Evolutionary conservation across 2,329 filamentous ascomycete genomes (phyloP).

Genomic region (Ceratocystiopsis sp.): DNA sequence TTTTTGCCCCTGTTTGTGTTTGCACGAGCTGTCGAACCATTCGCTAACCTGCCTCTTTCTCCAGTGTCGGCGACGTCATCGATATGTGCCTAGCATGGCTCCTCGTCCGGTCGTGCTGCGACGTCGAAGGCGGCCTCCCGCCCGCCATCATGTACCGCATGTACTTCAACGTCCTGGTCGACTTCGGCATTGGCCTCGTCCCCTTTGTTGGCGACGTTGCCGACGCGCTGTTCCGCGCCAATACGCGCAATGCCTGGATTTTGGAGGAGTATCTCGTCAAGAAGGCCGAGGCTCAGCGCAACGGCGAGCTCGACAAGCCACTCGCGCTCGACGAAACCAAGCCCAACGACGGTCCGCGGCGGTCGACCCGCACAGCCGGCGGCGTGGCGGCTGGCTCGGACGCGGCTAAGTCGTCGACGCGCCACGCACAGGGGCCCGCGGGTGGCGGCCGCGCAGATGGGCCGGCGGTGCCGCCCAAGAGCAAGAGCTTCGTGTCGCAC

Average conservation of each 20-base stretch:
- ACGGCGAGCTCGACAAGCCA: conserved; percentile 1
- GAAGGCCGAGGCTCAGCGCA: conserved; percentile 40
- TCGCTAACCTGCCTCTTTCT: background rate
- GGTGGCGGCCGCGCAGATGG: no score
- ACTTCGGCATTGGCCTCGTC: conserved; percentile 57
- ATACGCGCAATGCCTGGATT: conserved; percentile 53
- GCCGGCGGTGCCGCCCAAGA: background rate
- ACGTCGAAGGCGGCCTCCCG: conserved; percentile 63
- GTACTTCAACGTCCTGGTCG: conserved; percentile 61
- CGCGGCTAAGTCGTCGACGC: no score
- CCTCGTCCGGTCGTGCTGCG: conserved; percentile 54
- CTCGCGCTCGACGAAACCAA: no score
- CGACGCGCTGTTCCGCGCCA: conserved; percentile 58
- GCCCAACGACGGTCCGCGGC: no score
- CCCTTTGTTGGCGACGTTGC: conserved; percentile 61
- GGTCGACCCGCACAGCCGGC: no score
- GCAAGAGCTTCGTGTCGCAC: background rate
- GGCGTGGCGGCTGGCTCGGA: no score
- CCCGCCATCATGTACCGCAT: conserved; percentile 45
- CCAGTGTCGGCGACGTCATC: conserved; percentile 54
- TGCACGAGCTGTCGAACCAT: no score
- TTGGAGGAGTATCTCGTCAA: conserved; percentile 42
- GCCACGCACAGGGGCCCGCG: background rate
- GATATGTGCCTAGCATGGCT: conserved; percentile 60
- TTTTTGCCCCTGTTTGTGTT: background rate